Percentiles rank a stretch among this genome's conserved stretches.
Evolutionary conservation across 1,139 yeast genomes (phyloP).

Genomic region (Kurtzmaniella quercitrusa): DNA sequence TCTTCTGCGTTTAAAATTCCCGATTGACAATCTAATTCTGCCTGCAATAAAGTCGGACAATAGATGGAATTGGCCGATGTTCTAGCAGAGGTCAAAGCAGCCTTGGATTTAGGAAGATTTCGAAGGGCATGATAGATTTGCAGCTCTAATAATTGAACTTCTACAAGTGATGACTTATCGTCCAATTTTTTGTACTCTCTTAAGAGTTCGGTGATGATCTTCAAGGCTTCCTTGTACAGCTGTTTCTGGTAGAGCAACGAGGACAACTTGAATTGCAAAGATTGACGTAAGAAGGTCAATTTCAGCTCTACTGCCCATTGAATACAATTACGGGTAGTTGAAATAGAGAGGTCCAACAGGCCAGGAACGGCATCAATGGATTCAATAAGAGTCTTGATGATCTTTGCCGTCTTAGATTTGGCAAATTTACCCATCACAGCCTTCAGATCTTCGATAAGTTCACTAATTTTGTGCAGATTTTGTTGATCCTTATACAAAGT

Average conservation of each 20-base stretch:
- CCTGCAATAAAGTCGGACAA: slow-evolving; percentile 92
- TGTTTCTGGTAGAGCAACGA: slow-evolving; percentile 66
- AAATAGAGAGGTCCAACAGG: slow-evolving; percentile 68
- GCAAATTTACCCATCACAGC: slow-evolving; percentile 72
- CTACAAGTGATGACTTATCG: slow-evolving; percentile 92
- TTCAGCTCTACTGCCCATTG: slow-evolving; percentile 85
- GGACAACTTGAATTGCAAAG: slow-evolving; percentile 79
- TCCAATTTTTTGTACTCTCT: slow-evolving; percentile 89
- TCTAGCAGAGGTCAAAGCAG: slow-evolving; percentile 91
- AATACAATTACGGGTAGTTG: slow-evolving; percentile 72
- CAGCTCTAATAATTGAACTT: slow-evolving; percentile 88
- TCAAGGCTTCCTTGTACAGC: slow-evolving; percentile 66
- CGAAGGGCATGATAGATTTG: slow-evolving; percentile 88
- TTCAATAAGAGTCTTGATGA: slow-evolving; percentile 74
- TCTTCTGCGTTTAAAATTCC: slow-evolving; percentile 97
- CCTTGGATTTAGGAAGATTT: slow-evolving; percentile 88
- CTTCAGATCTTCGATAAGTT: slow-evolving; percentile 68
- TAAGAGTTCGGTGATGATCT: slow-evolving; percentile 66
- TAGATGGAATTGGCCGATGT: slow-evolving; percentile 95
- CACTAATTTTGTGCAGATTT: slow-evolving; percentile 49
- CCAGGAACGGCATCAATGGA: slow-evolving; percentile 66
- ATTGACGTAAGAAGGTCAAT: slow-evolving; percentile 84
- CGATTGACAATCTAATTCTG: slow-evolving; percentile 91
- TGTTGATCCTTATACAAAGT: slow-evolving; percentile 45
- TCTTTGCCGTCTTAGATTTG: slow-evolving; percentile 91